Conservation (phyloP, 208 protist genomes). For the Herpetomonas tarakana region DNA sequence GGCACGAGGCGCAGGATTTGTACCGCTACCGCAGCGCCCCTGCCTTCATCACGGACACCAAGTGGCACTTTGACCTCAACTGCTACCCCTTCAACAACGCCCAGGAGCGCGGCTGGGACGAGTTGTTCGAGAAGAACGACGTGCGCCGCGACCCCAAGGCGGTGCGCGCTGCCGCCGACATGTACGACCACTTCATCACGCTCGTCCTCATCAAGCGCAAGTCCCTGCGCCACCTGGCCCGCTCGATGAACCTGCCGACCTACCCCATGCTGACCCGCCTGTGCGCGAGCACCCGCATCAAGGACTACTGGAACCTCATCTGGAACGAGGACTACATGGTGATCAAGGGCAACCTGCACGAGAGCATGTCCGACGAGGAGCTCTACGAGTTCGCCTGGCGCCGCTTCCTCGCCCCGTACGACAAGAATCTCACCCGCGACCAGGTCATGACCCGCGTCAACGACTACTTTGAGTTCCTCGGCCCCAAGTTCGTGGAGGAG, state of each 20-base stretch:
- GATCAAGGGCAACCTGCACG: conserved; percentile 83
- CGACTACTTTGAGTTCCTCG: conserved; percentile 86
- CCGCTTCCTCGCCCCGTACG: conserved; percentile 83
- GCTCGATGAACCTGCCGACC: conserved; percentile 88
- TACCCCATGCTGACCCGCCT: conserved; percentile 84
- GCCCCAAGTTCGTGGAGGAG: conserved; percentile 78
- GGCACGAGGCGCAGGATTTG: conserved; percentile 84
- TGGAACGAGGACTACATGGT: conserved; percentile 93
- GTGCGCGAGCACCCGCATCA: conserved; percentile 79
- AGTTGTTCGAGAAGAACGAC: conserved; percentile 93
- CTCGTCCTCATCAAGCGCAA: conserved; percentile 82
- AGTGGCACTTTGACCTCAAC: conserved; percentile 90
- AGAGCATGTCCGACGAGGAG: conserved; percentile 86
- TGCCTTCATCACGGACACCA: conserved; percentile 83
- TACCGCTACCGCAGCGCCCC: conserved; percentile 90
- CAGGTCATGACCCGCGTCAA: conserved; percentile 79
- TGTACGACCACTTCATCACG: conserved; percentile 88
- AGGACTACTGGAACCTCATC: conserved; percentile 90
- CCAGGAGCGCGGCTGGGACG: conserved; percentile 87
- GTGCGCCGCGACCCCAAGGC: conserved; percentile 82
- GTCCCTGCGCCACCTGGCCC: conserved; percentile 83
- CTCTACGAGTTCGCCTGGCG: conserved; percentile 90
- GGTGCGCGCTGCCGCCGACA: conserved; percentile 75
- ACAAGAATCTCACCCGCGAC: conserved; percentile 87
- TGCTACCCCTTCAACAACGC: conserved; percentile 69